A percentile compares a stretch with the other conserved stretches of the same genome.
Conservation (phyloP, 2,329 filamentous ascomycete genomes). For the Chrysoporthe cubensis region DNA sequence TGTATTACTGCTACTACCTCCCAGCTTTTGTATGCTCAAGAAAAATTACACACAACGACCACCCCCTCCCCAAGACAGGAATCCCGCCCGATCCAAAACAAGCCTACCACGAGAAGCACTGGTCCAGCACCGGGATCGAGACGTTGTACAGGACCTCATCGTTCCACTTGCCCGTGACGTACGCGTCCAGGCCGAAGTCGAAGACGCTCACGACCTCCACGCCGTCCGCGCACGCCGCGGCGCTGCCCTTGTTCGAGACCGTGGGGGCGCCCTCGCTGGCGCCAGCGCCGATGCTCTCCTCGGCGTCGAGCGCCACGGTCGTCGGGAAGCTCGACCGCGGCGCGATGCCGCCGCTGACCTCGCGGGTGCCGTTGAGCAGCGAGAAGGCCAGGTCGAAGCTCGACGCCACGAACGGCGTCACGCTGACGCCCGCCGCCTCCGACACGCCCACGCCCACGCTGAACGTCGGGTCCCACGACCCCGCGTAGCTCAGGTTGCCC, state of each 20-base stretch:
- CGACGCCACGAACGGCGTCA: constrained; percentile 34
- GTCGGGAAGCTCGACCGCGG: constrained; percentile 36
- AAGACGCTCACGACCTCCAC: constrained; percentile 35
- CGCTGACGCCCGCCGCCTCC: constrained; percentile 31
- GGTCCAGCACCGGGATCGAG: constrained; percentile 33
- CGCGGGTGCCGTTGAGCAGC: constrained; percentile 34
- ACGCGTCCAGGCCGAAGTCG: constrained; percentile 34
- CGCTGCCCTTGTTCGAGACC: constrained; percentile 25
- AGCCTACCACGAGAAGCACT: constrained; percentile 34
- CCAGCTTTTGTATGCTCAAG: not conserved
- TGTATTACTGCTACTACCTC: not conserved
- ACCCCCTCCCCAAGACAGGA: too few relatives aligned
- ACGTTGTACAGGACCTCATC: constrained; percentile 34
- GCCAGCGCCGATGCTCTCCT: constrained; percentile 30
- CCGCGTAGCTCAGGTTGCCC: constrained; percentile 30
- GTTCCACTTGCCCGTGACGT: constrained; percentile 35
- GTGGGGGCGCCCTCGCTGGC: constrained; percentile 33
- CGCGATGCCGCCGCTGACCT: constrained; percentile 35
- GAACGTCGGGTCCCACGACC: constrained; percentile 32
- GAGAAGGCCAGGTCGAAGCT: constrained; percentile 33
- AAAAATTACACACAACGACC: not conserved
- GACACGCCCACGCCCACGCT: constrained; percentile 29
- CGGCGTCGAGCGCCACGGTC: constrained; percentile 32
- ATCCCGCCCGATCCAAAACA: too few relatives aligned
- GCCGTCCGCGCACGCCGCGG: constrained; percentile 33